Percentiles rank a stretch among this genome's conserved stretches.
Evolutionary conservation across 2,329 filamentous ascomycete species (phyloP).

Genomic region (Thielaviopsis cerberus): DNA sequence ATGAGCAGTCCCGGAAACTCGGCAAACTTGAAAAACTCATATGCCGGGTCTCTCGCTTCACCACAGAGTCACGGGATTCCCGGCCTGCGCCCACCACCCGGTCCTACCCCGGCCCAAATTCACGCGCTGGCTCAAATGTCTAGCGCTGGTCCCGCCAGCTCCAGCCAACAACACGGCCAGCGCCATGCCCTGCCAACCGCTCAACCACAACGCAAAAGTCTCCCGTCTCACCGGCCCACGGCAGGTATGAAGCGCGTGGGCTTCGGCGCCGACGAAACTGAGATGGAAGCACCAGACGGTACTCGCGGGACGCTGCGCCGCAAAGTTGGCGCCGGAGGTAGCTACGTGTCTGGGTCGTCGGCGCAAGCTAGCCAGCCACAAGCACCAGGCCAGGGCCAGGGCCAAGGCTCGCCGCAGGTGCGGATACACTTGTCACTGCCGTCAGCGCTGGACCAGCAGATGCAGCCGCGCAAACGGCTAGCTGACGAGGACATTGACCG

Average conservation of each 20-base stretch:
- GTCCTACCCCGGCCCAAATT: background rate
- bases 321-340: slow-evolving; percentile 14
- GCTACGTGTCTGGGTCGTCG: slow-evolving; percentile 15
- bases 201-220: slow-evolving; percentile 31
- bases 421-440: slow-evolving; percentile 28
- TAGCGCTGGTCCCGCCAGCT: slow-evolving; percentile 8
- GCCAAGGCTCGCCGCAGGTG: slow-evolving; percentile 21
- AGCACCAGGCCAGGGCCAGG: slow-evolving; percentile 24
- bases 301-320: slow-evolving; percentile 7
- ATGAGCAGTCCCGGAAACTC: slow-evolving; percentile 66
- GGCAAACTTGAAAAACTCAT: slow-evolving; percentile 38
- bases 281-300: slow-evolving; percentile 16
- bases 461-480: slow-evolving; percentile 24
- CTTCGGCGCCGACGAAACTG: slow-evolving; percentile 23
- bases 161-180: slow-evolving; percentile 1
- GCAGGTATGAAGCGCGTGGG: slow-evolving; percentile 26
- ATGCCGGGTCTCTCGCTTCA: slow-evolving; percentile 25
- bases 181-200: slow-evolving; percentile 27
- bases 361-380: too few relatives aligned
- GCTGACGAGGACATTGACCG: slow-evolving; percentile 38
- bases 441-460: slow-evolving; percentile 25
- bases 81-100: slow-evolving; percentile 13
- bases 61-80: slow-evolving; percentile 12
- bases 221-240: slow-evolving; percentile 30
- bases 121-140: background rate